Evolutionary conservation across 2,329 filamentous ascomycete species (phyloP).

Genomic region (Pseudonectria foliicola): DNA sequence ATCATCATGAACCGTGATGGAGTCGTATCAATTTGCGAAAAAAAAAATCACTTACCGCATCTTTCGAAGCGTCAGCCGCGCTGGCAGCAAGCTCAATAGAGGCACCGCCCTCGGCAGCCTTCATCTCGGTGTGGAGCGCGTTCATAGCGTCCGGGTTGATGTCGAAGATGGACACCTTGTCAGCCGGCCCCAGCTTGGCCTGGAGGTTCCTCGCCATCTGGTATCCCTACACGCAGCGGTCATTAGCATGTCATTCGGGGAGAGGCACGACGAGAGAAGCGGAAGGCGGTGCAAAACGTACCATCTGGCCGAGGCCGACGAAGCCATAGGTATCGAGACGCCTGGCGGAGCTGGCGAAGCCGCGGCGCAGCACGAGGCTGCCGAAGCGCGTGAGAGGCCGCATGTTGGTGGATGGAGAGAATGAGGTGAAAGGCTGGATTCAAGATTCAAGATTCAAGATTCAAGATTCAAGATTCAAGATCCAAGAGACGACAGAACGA

Average conservation of each 20-base stretch:
- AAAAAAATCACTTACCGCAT: constrained; percentile 39
- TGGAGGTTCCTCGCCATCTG: constrained; percentile 59
- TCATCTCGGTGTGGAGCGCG: constrained; percentile 42
- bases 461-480: background rate
- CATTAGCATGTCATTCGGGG: constrained; percentile 7
- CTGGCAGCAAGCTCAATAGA: constrained; percentile 37
- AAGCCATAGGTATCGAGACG: constrained; percentile 50
- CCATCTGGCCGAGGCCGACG: constrained; percentile 56
- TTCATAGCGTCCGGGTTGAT: constrained; percentile 44
- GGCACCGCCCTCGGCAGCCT: constrained; percentile 37
- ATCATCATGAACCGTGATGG: constrained; percentile 45
- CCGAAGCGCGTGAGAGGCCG: constrained; percentile 18
- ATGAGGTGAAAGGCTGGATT: background rate
- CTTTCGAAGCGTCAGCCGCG: constrained; percentile 41
- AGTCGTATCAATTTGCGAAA: background rate
- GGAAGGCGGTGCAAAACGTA: constrained; percentile 24
- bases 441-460: background rate
- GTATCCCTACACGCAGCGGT: constrained; percentile 38
- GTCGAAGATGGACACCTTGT: constrained; percentile 49
- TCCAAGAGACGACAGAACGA: background rate
- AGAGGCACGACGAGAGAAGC: background rate
- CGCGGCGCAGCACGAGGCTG: constrained; percentile 33
- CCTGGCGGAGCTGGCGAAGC: constrained; percentile 42
- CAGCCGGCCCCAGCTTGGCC: constrained; percentile 43
- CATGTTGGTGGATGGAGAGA: constrained; percentile 6